Evolutionary conservation across 345 rosid genomes (phyloP).

Genomic region (Pistacia vera): DNA sequence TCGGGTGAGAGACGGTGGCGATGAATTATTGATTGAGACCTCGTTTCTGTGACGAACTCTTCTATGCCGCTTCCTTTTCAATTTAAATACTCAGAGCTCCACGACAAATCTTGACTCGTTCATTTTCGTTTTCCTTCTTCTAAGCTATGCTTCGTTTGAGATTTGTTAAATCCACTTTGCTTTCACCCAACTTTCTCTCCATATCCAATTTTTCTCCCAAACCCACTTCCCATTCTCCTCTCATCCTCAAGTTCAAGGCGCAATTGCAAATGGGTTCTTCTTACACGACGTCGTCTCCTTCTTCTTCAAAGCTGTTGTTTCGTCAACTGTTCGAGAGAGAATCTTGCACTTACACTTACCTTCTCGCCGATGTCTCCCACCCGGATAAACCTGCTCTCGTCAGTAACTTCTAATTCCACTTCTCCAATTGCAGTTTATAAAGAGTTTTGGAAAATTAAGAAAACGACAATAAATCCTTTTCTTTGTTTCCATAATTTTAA

Average conservation of each 20-base stretch:
- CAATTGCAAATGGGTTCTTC: conserved; percentile 35
- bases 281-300: conserved; percentile 15
- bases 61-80: too few species aligned
- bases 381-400: conserved; percentile 91
- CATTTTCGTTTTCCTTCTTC: too few species aligned
- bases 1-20: too few species aligned
- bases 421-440: not conserved
- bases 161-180: not conserved
- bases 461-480: too few species aligned
- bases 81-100: too few species aligned
- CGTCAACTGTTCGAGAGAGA: conserved; percentile 95
- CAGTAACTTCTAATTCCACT: conserved; percentile 10
- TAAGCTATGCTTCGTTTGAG: conserved; percentile 20
- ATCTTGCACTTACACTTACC: conserved; percentile 84
- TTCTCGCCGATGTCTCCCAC: conserved; percentile 84
- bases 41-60: too few species aligned
- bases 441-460: too few species aligned
- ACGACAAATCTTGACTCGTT: too few species aligned
- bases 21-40: too few species aligned
- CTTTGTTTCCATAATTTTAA: too few species aligned
- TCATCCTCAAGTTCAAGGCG: not conserved
- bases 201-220: conserved; percentile 17
- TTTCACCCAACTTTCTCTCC: conserved; percentile 9
- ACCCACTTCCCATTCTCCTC: conserved; percentile 11
- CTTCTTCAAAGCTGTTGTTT: conserved; percentile 58